These are phyloP conservation scores for Sclerotinia glacialis DNA, from an alignment of 2,329 filamentous ascomycete species.

Conservation along the genomic window DNA sequence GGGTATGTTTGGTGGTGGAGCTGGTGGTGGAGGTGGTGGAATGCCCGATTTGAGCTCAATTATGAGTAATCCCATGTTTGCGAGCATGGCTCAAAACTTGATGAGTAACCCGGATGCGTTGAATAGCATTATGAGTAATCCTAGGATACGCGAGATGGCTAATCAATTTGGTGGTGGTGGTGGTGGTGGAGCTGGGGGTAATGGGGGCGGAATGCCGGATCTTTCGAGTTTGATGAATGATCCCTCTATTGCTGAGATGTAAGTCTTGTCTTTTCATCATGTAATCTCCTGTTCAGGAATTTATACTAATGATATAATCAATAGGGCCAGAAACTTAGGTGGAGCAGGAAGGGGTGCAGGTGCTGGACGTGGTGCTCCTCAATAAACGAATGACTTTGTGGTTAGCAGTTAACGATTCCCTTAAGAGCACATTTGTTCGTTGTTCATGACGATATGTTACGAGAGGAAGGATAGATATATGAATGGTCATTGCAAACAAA, in stretches of 20 bases:
- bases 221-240: slow-evolving; percentile 84
- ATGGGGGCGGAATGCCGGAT: slow-evolving; percentile 79
- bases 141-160: slow-evolving; percentile 82
- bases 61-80: slow-evolving; percentile 98
- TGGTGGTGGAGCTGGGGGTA: slow-evolving; percentile 53
- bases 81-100: slow-evolving; percentile 91
- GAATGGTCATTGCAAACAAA: neutral
- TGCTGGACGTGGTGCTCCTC: slow-evolving; percentile 17
- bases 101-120: slow-evolving; percentile 97
- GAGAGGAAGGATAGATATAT: neutral
- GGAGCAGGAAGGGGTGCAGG: slow-evolving; percentile 19
- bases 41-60: slow-evolving; percentile 86
- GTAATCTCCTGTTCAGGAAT: too few relatives aligned
- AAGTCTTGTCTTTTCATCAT: slow-evolving; percentile 51
- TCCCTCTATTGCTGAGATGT: slow-evolving; percentile 90
- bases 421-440: neutral
- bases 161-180: slow-evolving; percentile 65
- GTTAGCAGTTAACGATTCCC: slow-evolving; percentile 9
- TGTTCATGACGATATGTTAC: neutral
- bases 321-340: slow-evolving; percentile 21
- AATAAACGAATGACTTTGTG: slow-evolving; percentile 1
- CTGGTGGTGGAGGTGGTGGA: slow-evolving; percentile 61
- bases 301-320: slow-evolving; percentile 15
- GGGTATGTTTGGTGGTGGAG: slow-evolving; percentile 63
- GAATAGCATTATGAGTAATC: slow-evolving; percentile 91